Base-by-base conservation (phyloP, 176 grass and related monocot species). In the Cenchrus fungigraminus region DNA sequence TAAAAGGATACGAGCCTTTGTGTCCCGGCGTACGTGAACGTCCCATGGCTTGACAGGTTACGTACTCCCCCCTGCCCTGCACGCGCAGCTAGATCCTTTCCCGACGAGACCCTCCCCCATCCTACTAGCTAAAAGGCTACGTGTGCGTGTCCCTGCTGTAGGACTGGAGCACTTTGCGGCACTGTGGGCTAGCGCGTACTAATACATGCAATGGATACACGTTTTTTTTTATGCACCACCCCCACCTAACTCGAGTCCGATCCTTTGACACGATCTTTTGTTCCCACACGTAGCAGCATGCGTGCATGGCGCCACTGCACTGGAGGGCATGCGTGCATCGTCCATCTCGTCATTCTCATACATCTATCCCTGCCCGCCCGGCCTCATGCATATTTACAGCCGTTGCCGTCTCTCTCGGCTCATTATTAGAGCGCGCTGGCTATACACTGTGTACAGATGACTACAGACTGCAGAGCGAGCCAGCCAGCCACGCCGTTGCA, bases 231-330 rank as follows among this genome's bases (percentile, higher is more conserved):
- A 4, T 40, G 10, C 49, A 16, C n/a, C 2, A 22, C 6, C 1
- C 45, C 7, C 79, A 71, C 64, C 63, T 6, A 78, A 78, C 73
- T 88, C 55, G 11, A 83, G 73, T 88, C n/a, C n/a, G n/a, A n/a
- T n/a, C 65, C 65, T 37, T 32, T 78, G 71, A 88, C 86, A 72
- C 65, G 16, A 79, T 78, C 73, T 50, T 65, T 78, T 78, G 86
- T 71, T 78, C 4, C 14, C 5, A 31, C 44, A 11, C 44, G 43
- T 25, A 51, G 49, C 49, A 6, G 44, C 8, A 13, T 12, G 4
- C 61, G 28, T 5, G 84, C 74, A 57, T 78, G 74, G 74, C 75
- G 65, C 16, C 17, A 12, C 58, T 11, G 9, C 10, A 12, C 49
- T 14, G 62, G 42, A 58, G 55, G 55, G 1, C 15, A 5, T 1